phyloP scores from a whole-genome alignment of 2,329 filamentous ascomycete species.

The Epichloe baconii region DNA sequence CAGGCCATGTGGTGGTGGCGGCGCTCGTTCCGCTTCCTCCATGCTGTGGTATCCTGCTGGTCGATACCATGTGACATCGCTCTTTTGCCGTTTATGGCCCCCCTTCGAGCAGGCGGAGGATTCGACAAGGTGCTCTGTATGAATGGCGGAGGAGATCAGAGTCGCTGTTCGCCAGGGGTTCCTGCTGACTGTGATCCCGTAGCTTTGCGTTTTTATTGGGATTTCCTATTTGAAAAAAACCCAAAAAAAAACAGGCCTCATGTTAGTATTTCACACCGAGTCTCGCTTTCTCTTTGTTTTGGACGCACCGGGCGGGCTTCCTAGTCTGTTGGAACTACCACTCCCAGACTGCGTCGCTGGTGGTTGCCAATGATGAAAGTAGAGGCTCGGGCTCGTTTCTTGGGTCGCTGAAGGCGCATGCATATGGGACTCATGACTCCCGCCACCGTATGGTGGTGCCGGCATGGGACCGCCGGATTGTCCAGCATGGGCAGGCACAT shows the following conservation, averaged over 20 bases:
- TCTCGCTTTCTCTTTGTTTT: slow-evolving; percentile 36
- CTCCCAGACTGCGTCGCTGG: slow-evolving; percentile 49
- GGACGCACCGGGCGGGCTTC: slow-evolving; percentile 63
- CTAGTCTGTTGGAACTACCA: slow-evolving; percentile 49
- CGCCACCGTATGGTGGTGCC: slow-evolving; percentile 23
- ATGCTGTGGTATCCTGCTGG: slow-evolving; percentile 10
- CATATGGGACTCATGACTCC: slow-evolving; percentile 30
- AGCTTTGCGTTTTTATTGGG: slow-evolving; percentile 75
- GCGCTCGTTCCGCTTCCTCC: slow-evolving; percentile 11
- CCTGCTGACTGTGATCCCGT: slow-evolving; percentile 26
- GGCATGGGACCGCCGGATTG: slow-evolving; percentile 4
- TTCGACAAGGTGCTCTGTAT: slow-evolving; percentile 16
- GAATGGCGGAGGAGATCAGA: slow-evolving; percentile 21
- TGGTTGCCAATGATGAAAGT: slow-evolving; percentile 89
- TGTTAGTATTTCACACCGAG: slow-evolving; percentile 25
- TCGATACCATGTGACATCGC: slow-evolving; percentile 24
- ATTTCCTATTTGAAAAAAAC: slow-evolving; percentile 36
- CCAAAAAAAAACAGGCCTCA: slow-evolving; percentile 15
- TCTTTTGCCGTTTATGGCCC: slow-evolving; percentile 23
- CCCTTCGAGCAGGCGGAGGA: slow-evolving; percentile 13
- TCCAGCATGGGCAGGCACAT: slow-evolving; percentile 21
- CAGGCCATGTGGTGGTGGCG: not conserved
- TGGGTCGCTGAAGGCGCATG: slow-evolving; percentile 44
- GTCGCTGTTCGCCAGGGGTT: slow-evolving; percentile 17
- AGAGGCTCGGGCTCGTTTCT: slow-evolving; percentile 62